Conservation (phyloP, 1,284 basidiomycete species). For the Sanghuangporus baumii region DNA sequence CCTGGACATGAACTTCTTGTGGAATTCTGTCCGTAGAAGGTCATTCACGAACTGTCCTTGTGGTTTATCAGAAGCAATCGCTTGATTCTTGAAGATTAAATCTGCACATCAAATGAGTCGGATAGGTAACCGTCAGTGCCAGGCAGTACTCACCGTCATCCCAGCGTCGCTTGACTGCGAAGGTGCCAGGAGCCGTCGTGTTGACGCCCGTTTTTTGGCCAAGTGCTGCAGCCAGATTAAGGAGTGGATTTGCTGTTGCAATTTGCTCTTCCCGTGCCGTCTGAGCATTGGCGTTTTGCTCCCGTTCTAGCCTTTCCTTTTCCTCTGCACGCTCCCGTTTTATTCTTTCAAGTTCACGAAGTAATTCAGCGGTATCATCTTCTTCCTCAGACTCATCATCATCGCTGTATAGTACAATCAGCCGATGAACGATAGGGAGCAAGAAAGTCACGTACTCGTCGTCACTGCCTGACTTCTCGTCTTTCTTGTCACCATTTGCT, state of each 20-base stretch:
- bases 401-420: slow-evolving; percentile 20
- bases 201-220: slow-evolving; percentile 64
- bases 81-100: slow-evolving; percentile 96
- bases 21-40: slow-evolving; percentile 86
- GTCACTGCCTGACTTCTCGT: slow-evolving; percentile 35
- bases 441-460: slow-evolving; percentile 37
- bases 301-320: slow-evolving; percentile 76
- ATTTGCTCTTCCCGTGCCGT: slow-evolving; percentile 74
- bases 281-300: slow-evolving; percentile 62
- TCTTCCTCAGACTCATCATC: slow-evolving; percentile 57
- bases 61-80: slow-evolving; percentile 61
- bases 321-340: slow-evolving; percentile 92
- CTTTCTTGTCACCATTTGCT: slow-evolving; percentile 32
- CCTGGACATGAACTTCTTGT: slow-evolving; percentile 78
- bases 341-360: slow-evolving; percentile 92
- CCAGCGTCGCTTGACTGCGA: slow-evolving; percentile 91
- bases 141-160: slow-evolving; percentile 72
- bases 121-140: background rate
- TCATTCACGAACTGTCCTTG: slow-evolving; percentile 90
- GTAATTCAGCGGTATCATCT: slow-evolving; percentile 87
- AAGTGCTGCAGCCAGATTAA: slow-evolving; percentile 85
- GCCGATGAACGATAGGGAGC: background rate
- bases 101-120: slow-evolving; percentile 40
- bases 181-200: slow-evolving; percentile 75
- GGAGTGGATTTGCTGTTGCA: slow-evolving; percentile 78